Evolutionary conservation across 371 early-diverging fungal genomes (phyloP), one percentile per base, ranked within the genome.

Genomic region (Phascolomyces articulosus): DNA sequence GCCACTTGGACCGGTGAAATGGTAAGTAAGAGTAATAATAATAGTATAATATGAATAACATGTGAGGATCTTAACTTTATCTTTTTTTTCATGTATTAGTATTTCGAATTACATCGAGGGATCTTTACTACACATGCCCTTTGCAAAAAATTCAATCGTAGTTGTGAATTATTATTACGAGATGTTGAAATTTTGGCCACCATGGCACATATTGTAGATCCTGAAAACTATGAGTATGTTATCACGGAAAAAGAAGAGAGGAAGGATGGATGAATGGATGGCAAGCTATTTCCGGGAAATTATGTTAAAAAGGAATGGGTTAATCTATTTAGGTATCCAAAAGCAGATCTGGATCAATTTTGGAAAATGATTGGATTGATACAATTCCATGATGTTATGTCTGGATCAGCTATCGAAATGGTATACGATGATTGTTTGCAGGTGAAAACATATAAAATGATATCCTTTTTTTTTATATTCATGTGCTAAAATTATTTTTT

Each of bases 331-430:
- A 78, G 73, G 3, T 96, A 96, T 66, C 96, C 96, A 11, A 80
- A 82, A 27, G 77, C 82, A 0, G 90, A 93, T 62, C 71, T 98
- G 2, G 89, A 87, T 34, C 76, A 85, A 9, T 74, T 97, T 34
- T 98, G 99, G 99, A 95, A 97, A 66, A 71, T 90, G 27, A 79
- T 96, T 24, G 87, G 95, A 41, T 82, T 98, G 71, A 96, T 95
- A 27, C 98, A 98, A 77, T 97, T 97, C 71, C 98, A 97, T 66
- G 96, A 96, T 76, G 94, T 97, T 6, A 77, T 78, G 62, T 97
- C 98, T 1, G 98, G 98, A 0, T 90, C 94, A 4, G 80, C 92
- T 1, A 97, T 98, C 65, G 94, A 88, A 53, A 69, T 94, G 66
- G 98, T 94, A n/a, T 96, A 95, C 72, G 78, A 86, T 16, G 98